Conservation (phyloP, 1,139 yeast genomes). For the Debaryomycetaceae sp. region DNA sequence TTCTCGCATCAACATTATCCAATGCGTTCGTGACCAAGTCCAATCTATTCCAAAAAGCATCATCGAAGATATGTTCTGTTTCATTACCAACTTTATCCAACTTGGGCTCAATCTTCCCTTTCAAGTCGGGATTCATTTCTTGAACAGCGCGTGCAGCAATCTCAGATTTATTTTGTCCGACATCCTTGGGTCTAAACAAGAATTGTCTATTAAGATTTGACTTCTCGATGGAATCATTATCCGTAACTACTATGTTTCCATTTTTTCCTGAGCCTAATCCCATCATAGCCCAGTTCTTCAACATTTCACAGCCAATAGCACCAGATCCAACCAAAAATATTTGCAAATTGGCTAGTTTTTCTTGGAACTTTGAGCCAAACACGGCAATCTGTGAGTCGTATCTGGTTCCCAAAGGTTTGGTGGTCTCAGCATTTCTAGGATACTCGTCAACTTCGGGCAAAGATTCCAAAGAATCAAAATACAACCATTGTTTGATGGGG, state of each 20-base stretch:
- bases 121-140: slow-evolving; percentile 79
- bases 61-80: slow-evolving; percentile 82
- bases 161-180: slow-evolving; percentile 86
- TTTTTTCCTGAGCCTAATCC: slow-evolving; percentile 91
- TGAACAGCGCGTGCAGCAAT: slow-evolving; percentile 85
- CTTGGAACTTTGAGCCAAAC: slow-evolving; percentile 77
- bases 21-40: slow-evolving; percentile 94
- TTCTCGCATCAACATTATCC: slow-evolving; percentile 96
- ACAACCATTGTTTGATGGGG: slow-evolving; percentile 87
- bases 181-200: slow-evolving; percentile 90
- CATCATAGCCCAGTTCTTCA: slow-evolving; percentile 96
- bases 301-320: slow-evolving; percentile 99
- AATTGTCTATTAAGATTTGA: slow-evolving; percentile 95
- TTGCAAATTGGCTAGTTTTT: slow-evolving; percentile 66
- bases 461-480: slow-evolving; percentile 92
- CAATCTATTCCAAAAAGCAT: slow-evolving; percentile 77
- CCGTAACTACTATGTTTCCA: slow-evolving; percentile 84
- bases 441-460: slow-evolving; percentile 59
- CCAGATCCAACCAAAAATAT: slow-evolving; percentile 96
- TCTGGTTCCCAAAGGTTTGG: slow-evolving; percentile 74
- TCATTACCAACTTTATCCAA: slow-evolving; percentile 92
- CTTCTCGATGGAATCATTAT: slow-evolving; percentile 92
- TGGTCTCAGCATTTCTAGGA: slow-evolving; percentile 66
- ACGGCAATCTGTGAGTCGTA: slow-evolving; percentile 95
- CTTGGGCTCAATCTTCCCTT: slow-evolving; percentile 70